Conservation (phyloP, 1,139 yeast genomes). For the Geotrichum klebahnii region DNA sequence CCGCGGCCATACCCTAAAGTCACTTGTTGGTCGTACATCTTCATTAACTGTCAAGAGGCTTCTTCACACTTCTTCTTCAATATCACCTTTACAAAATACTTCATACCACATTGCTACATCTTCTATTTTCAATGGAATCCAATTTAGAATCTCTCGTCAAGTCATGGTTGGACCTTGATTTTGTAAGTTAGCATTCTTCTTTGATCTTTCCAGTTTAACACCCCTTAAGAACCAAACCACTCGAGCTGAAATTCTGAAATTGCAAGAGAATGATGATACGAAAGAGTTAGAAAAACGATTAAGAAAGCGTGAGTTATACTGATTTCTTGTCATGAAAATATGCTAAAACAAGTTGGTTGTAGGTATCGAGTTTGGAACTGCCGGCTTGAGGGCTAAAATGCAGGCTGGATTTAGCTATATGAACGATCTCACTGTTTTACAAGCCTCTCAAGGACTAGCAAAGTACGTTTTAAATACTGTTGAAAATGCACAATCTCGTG, state of each 20-base stretch:
- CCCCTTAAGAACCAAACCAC: constrained; percentile 48
- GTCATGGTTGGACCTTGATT: constrained; percentile 19
- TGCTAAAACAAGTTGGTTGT: constrained; percentile 14
- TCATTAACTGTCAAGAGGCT: too few species aligned
- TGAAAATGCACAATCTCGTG: constrained; percentile 38
- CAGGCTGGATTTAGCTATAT: constrained; percentile 84
- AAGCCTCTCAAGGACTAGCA: constrained; percentile 90
- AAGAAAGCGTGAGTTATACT: constrained; percentile 30
- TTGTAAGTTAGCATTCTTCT: constrained; percentile 13
- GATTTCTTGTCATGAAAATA: constrained; percentile 25
- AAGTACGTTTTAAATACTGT: constrained; percentile 48
- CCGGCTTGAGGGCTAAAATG: constrained; percentile 84
- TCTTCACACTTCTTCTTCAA: background rate
- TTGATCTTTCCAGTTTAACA: background rate
- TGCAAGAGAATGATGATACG: constrained; percentile 45
- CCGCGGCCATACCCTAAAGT: background rate
- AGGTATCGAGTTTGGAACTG: constrained; percentile 85
- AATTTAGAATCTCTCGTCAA: constrained; percentile 10
- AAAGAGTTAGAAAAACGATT: constrained; percentile 51
- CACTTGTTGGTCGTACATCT: too few species aligned
- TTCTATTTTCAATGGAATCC: too few species aligned
- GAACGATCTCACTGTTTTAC: constrained; percentile 85
- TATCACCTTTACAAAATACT: background rate
- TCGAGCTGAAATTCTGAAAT: constrained; percentile 50
- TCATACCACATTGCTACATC: too few species aligned